Evolutionary conservation across 2,329 filamentous ascomycete species (phyloP), one percentile per base, ranked within the genome.

Genomic region (Aspergillus pseudoviridinutans): DNA sequence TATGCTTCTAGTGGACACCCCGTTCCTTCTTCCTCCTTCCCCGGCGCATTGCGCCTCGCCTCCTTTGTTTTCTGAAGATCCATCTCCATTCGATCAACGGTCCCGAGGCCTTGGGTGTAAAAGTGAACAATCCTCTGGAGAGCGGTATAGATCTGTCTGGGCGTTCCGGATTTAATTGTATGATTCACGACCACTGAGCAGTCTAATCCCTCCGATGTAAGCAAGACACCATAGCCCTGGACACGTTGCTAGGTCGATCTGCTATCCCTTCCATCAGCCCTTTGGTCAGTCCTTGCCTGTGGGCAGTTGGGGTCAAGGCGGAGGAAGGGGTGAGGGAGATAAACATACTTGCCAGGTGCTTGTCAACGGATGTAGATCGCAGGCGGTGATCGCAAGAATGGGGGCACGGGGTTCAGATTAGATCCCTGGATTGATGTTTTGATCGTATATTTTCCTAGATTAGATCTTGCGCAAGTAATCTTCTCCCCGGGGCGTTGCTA

Each of bases 11-110:
- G 59, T 27, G 71, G 64, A 58, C 70, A 69, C 44, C 75, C 74
- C 8, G 70, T 59, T 41, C 66, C 62, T 54, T 76, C 74, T 51
- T 76, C 73, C 57, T 75, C 69, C 38, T 71, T 70, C 35, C 64
- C 62, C 54, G 65, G 66, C 54, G 68, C 59, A 56, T 68, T 64
- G 53, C 67, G 63, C 52, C 67, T 70, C 54, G 74, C 69, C 63
- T 76, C 72, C 62, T 76, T 76, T 29, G 74, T 71, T 53, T 72
- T 73, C 60, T 75, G 74, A 56, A 76, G 69, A 64, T 76, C 72
- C 75, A 77, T 76, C 53, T 61, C 58, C 62, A 63, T 64, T 55
- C 56, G 59, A 57, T 47, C 56, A 51, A 32, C 7, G 20, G 41
- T 32, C 44, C n/a, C 22, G 49, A 53, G 22, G 14, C 12, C 10